Conservation (phyloP, 257 asterid species). For the Solanum dulcamara region DNA sequence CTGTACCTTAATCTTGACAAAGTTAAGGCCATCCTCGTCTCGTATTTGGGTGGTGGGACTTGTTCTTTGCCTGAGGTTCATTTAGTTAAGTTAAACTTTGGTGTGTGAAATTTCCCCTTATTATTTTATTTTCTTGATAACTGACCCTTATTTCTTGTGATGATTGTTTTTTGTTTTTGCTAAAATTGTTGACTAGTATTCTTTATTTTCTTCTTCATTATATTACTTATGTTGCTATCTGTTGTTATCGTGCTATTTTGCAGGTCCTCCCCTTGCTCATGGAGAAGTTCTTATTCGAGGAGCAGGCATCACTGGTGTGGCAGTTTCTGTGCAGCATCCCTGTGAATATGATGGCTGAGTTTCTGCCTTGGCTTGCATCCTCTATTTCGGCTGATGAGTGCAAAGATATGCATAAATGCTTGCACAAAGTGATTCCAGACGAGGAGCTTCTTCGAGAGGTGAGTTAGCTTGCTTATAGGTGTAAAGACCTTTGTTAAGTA, state of each 20-base stretch:
- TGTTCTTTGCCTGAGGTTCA: background rate
- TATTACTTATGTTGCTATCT: background rate
- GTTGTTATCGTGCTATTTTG: constrained; percentile 2
- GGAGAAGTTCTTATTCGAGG: constrained; percentile 86
- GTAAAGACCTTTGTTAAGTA: constrained; percentile 4
- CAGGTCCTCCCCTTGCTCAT: constrained; percentile 87
- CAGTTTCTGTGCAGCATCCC: constrained; percentile 98
- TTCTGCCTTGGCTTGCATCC: constrained; percentile 94
- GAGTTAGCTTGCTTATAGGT: constrained; percentile 4
- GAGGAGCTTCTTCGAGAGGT: constrained; percentile 93
- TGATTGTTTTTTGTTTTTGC: background rate
- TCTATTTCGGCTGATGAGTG: constrained; percentile 79
- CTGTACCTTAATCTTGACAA: background rate
- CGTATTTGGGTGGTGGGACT: background rate
- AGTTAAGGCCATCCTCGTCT: background rate
- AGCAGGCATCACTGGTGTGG: constrained; percentile 96
- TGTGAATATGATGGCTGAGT: constrained; percentile 95
- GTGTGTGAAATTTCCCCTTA: background rate
- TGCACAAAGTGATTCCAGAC: constrained; percentile 69
- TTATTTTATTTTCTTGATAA: background rate
- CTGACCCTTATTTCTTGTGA: background rate
- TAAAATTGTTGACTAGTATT: background rate
- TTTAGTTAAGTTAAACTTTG: background rate
- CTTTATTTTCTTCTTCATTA: background rate
- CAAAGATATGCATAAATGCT: constrained; percentile 83